These are phyloP conservation scores for Volvariella volvacea DNA, from an alignment of 1,284 basidiomycete species.

Conservation along the genomic window DNA sequence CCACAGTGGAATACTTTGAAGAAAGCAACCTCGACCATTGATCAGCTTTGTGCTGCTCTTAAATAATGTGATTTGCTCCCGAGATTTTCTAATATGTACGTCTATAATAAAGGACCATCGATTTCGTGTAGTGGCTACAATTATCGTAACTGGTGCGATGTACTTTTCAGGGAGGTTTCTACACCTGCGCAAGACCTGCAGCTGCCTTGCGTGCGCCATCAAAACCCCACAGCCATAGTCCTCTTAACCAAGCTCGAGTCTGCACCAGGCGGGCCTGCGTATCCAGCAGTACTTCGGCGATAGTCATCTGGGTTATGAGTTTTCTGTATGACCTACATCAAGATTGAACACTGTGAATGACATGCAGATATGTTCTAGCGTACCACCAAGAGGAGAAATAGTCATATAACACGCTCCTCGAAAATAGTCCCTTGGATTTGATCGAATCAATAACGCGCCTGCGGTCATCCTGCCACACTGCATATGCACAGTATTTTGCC, in stretches of 20 bases:
- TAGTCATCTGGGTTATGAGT: constrained; percentile 40
- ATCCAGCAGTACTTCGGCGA: constrained; percentile 65
- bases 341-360: constrained; percentile 9
- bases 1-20: constrained; percentile 57
- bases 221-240: constrained; percentile 50
- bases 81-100: constrained; percentile 3
- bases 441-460: constrained; percentile 42
- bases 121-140: too few relatives aligned
- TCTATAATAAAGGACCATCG: too few relatives aligned
- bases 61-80: constrained; percentile 23
- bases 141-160: background rate
- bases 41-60: constrained; percentile 41
- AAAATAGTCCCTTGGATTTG: constrained; percentile 44
- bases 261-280: constrained; percentile 55
- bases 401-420: constrained; percentile 39
- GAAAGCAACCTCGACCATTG: constrained; percentile 35
- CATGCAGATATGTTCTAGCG: constrained; percentile 16
- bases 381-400: constrained; percentile 68
- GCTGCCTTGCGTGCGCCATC: constrained; percentile 64
- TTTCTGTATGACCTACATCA: constrained; percentile 49
- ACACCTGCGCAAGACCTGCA: constrained; percentile 42
- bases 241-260: constrained; percentile 59
- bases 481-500: constrained; percentile 82
- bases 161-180: background rate
- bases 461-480: constrained; percentile 82